Percentiles rank a stretch among this genome's conserved stretches.
Evolutionary conservation across 176 grass and related monocot species (phyloP).

Genomic region (Chloris gayana): DNA sequence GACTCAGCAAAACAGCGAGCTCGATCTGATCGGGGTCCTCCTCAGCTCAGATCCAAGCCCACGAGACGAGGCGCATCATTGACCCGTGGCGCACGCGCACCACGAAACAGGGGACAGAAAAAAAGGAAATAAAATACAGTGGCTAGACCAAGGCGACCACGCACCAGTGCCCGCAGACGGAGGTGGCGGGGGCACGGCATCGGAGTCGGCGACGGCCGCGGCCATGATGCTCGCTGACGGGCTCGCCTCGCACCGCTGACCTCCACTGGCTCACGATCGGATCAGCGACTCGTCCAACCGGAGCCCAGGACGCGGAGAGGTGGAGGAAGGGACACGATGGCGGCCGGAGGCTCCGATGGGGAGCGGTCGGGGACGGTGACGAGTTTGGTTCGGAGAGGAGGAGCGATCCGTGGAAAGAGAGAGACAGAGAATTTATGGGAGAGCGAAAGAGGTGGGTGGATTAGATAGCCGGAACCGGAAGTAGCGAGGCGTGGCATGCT

Average conservation of each 20-base stretch:
- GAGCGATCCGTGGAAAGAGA: conserved; percentile 24
- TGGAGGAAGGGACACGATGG: background rate
- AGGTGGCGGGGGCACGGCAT: conserved; percentile 28
- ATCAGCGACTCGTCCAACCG: background rate
- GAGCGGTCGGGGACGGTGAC: background rate
- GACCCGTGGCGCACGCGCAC: conserved; percentile 5
- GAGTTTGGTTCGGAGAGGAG: conserved; percentile 30
- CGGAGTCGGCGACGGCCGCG: conserved; percentile 28
- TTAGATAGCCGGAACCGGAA: background rate
- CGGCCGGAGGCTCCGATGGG: conserved; percentile 29
- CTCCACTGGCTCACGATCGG: conserved; percentile 9
- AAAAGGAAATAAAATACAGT: background rate
- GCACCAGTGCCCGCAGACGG: conserved; percentile 73
- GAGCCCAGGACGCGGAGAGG: background rate
- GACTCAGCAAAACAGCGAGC: background rate
- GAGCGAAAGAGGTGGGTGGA: background rate
- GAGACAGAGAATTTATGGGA: conserved; percentile 28
- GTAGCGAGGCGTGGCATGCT: conserved; percentile 11
- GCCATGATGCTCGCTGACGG: conserved; percentile 40
- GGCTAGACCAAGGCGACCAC: background rate
- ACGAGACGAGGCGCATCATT: conserved; percentile 4
- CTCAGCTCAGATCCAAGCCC: conserved; percentile 42
- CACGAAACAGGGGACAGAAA: background rate
- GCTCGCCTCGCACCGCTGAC: background rate
- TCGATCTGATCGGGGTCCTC: background rate